Evolutionary conservation across 306 rosid genomes (phyloP).

Genomic region (Sechiopsis laciniata): DNA sequence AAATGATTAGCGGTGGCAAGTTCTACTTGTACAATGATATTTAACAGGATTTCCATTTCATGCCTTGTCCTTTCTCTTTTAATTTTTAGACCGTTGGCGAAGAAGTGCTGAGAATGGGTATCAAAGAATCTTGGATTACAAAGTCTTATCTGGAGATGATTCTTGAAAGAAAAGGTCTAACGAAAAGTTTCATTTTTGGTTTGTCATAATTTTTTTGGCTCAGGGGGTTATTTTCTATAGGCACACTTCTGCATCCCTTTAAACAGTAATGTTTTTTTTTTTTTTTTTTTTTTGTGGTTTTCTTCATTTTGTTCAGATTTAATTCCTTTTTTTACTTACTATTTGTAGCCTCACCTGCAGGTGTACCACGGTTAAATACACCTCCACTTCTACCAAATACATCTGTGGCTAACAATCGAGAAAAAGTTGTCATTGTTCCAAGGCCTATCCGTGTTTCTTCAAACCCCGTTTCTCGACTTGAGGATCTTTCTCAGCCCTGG

Average conservation of each 20-base stretch:
- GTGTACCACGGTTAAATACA: conserved; percentile 97
- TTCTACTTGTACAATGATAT: not conserved
- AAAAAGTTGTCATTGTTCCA: conserved; percentile 62
- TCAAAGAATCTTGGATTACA: conserved; percentile 82
- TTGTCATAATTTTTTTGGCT: not conserved
- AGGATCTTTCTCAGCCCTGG: conserved; percentile 96
- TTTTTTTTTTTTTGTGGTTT: not conserved
- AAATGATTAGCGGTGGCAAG: conserved; percentile 1
- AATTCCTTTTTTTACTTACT: not conserved
- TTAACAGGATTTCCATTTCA: not conserved
- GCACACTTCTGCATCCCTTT: not conserved
- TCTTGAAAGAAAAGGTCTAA: conserved; percentile 84
- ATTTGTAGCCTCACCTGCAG: conserved; percentile 43
- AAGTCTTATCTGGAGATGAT: conserved; percentile 96
- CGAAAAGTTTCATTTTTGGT: conserved; percentile 14
- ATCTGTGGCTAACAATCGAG: conserved; percentile 52
- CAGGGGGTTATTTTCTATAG: not conserved
- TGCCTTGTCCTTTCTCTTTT: not conserved
- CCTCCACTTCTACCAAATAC: conserved; percentile 75
- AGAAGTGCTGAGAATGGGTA: conserved; percentile 72
- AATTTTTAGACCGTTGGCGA: conserved; percentile 81
- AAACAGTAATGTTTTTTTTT: not conserved
- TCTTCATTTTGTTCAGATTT: conserved; percentile 12
- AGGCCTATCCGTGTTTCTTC: conserved; percentile 85
- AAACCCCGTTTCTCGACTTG: conserved; percentile 58